Evolutionary conservation across 129 eudicot genomes (phyloP), one percentile per base, ranked within the genome.

Genomic region (Arctium lappa): DNA sequence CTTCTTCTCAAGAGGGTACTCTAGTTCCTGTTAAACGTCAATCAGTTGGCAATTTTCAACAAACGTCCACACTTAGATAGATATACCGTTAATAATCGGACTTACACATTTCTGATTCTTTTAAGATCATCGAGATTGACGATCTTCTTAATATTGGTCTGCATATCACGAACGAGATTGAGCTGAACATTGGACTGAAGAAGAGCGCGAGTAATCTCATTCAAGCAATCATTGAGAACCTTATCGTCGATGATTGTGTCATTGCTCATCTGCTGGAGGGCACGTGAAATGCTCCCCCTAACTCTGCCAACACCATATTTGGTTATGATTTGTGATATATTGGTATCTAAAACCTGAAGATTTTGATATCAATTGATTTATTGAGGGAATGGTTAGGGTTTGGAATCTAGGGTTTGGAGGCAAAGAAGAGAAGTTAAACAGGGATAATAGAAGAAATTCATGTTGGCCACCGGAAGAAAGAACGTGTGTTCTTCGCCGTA

Each of bases 181-280:
- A 95, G 88, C 73, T 93, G 97, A 2, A 95, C 99, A 88, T 95
- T 97, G 79, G 99, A 79, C 42, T 95, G 97, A 40, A 93, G 93
- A 29, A 95, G 99, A 68, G 99, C 99, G 5, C 99, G 93, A 5
- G 95, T 90, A 82, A 95, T 27, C 70, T 78, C 74, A 27, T 78
- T 78, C 30, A 78, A 65, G 27, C 82, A 78, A 22, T 78, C 82
- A 4, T 78, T 93, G 8, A 95, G 89, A 33, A 95, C 99, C 85
- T 91, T 93, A 83, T 95, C 99, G 33, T 95, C 98, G 82, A 93
- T 91, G 85, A 95, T 95, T 8, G 99, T 95, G 30, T 98, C 99
- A 82, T 95, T 93, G 98, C 99, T 95, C 99, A 95, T 95, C 94
- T 93, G 99, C 92, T 95, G 98, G 79, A 95, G 99, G 93, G 99